Percentiles rank a stretch among this genome's conserved stretches.
Conservation (phyloP, 805 yeast genomes). For the Cyberlindnera mississippiensis region DNA sequence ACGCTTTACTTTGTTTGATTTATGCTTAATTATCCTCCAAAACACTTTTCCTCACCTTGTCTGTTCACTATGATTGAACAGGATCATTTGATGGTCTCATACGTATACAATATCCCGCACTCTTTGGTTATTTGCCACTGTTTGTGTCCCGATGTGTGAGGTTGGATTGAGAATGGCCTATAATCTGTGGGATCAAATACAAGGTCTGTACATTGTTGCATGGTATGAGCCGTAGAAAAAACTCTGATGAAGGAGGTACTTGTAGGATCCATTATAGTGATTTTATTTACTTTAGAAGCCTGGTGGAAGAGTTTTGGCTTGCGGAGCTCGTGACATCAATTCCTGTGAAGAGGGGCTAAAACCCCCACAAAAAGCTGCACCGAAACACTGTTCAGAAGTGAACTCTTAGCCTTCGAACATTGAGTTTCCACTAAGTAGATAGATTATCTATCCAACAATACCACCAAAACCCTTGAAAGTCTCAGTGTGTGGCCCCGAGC, state of each 20-base stretch:
- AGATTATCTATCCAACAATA: too few species aligned
- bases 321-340: too few species aligned
- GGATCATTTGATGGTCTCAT: neutral
- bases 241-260: too few species aligned
- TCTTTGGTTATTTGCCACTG: constrained; percentile 5
- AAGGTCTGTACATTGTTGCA: constrained; percentile 26
- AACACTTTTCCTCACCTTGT: constrained; percentile 4
- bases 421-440: too few species aligned
- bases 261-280: too few species aligned
- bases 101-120: constrained; percentile 1
- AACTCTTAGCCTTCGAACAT: too few species aligned
- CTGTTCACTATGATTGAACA: neutral
- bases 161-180: constrained; percentile 3
- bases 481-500: neutral
- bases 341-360: too few species aligned
- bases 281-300: too few species aligned
- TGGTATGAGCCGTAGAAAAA: neutral
- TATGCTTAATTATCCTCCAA: constrained; percentile 5
- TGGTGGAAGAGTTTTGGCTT: too few species aligned
- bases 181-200: constrained; percentile 10
- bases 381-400: too few species aligned
- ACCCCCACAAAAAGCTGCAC: too few species aligned
- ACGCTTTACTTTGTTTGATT: constrained; percentile 12
- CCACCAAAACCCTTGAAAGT: neutral
- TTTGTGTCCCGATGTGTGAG: neutral